Base-by-base conservation (phyloP, 768 basidiomycete species). In the Cyclocybe cylindracea region DNA sequence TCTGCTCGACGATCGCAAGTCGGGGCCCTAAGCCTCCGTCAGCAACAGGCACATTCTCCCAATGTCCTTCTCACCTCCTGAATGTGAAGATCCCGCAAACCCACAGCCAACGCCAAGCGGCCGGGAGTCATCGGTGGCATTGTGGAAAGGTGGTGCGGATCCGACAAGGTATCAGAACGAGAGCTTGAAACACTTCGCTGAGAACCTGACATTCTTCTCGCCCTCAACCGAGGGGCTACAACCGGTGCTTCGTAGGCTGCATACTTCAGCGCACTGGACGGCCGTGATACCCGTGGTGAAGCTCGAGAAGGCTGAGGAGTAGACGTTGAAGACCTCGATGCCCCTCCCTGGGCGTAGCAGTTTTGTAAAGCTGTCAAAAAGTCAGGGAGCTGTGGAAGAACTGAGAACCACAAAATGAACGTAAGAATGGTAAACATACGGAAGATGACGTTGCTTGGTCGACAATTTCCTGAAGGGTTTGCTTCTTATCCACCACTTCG, bases 171-270 rank as follows among this genome's bases (percentile, higher is more conserved):
- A 43, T 43, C 63, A 13, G 73, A 72, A 7, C 60, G 68, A 2
- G 76, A 74, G 52, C 71, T 71, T 46, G 66, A 66, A 33, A 51
- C 32, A 50, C 59, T 66, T 48, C 51, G 48, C 37, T 64, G 55
- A 37, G 68, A 62, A 50, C 54, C 65, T 48, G 66, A 63, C 42
- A 60, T 43, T 46, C 75, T 68, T 42, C 66, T 65, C 14, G 50
- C 50, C 36, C 70, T 70, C 10, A 82, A 66, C 36, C 80, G 75
- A n/a, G 74, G 70, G 9, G 75, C 67, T 11, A 76, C 73, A 49
- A 72, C 76, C 18, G 89, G 88, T 1, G 82, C 61, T 18, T 83
- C 87, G 61, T 91, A 91, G 31, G 88, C 84, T 10, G 78, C 72
- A 59, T 91, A 91, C 59, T 85, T 79, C 46, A 91, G 70, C 61